phyloP scores from a whole-genome alignment of 2,329 filamentous ascomycete genomes.

The Pestalotiopsis sp. region DNA sequence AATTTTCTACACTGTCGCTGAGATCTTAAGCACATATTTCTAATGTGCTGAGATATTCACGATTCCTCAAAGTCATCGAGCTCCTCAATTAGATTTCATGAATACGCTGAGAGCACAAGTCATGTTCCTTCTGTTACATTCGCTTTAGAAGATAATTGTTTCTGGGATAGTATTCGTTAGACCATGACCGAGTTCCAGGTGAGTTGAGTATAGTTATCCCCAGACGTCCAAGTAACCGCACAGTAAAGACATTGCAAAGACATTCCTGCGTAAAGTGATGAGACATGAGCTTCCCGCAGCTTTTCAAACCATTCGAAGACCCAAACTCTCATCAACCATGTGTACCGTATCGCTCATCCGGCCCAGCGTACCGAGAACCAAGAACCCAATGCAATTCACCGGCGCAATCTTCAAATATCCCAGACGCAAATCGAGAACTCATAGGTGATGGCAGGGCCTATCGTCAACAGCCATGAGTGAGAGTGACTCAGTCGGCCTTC shows the following conservation, averaged over 20 bases:
- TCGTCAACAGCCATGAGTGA: too few species aligned
- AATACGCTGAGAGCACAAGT: too few species aligned
- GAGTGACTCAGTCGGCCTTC: too few species aligned
- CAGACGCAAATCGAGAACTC: not conserved
- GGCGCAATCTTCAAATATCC: not conserved
- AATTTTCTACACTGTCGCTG: too few species aligned
- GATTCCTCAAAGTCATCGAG: too few species aligned
- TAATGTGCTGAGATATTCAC: too few species aligned
- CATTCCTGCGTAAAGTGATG: not conserved
- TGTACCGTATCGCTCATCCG: accelerated
- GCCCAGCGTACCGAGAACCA: not conserved
- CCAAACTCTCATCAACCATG: not conserved
- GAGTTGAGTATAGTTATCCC: not conserved
- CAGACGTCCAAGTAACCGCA: not conserved
- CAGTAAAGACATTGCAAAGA: not conserved
- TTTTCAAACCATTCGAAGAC: not conserved
- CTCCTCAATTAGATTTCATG: too few species aligned
- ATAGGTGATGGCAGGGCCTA: not conserved
- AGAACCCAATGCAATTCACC: not conserved
- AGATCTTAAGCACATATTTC: too few species aligned
- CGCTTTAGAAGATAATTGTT: too few species aligned
- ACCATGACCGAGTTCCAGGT: too few species aligned
- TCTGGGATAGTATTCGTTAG: too few species aligned
- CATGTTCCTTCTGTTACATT: too few species aligned
- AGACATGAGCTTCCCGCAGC: not conserved